These are phyloP conservation scores for Bauhinia variegata DNA, from an alignment of 306 rosid genomes.

Conservation along the genomic window DNA sequence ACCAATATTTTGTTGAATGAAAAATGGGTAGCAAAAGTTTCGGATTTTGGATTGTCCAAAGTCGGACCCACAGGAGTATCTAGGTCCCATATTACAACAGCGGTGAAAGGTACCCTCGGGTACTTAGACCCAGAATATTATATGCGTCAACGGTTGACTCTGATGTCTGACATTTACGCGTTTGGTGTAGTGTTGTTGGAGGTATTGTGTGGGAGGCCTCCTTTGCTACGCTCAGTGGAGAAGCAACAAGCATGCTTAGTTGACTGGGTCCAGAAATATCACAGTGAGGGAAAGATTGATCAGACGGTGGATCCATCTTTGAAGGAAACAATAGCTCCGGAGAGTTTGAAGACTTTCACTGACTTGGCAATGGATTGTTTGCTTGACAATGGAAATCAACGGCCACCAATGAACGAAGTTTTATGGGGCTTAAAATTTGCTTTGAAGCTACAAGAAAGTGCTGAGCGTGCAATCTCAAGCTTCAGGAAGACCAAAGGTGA, in stretches of 20 bases:
- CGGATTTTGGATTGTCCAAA: conserved; percentile 17
- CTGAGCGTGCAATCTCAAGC: background rate
- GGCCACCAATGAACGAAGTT: conserved; percentile 36
- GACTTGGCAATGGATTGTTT: conserved; percentile 22
- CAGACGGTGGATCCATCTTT: conserved; percentile 32
- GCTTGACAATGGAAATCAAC: conserved; percentile 31
- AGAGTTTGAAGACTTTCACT: conserved; percentile 17
- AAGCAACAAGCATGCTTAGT: conserved; percentile 9
- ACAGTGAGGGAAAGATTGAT: background rate
- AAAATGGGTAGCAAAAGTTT: conserved; percentile 20
- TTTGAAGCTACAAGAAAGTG: conserved; percentile 19
- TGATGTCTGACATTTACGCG: conserved; percentile 40
- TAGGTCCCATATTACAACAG: background rate
- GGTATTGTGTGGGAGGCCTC: conserved; percentile 24
- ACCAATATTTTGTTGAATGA: conserved; percentile 34
- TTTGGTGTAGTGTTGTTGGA: conserved; percentile 41
- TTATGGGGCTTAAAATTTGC: conserved; percentile 23
- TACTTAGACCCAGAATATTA: conserved; percentile 11
- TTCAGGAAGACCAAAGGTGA: too few species aligned
- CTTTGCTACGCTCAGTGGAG: background rate
- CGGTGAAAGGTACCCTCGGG: background rate
- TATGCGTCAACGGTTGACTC: background rate
- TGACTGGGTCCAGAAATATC: conserved; percentile 10
- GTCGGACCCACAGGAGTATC: conserved; percentile 13
- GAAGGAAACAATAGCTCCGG: background rate